phyloP scores from a whole-genome alignment of 306 rosid species.

The Corylus americana region DNA sequence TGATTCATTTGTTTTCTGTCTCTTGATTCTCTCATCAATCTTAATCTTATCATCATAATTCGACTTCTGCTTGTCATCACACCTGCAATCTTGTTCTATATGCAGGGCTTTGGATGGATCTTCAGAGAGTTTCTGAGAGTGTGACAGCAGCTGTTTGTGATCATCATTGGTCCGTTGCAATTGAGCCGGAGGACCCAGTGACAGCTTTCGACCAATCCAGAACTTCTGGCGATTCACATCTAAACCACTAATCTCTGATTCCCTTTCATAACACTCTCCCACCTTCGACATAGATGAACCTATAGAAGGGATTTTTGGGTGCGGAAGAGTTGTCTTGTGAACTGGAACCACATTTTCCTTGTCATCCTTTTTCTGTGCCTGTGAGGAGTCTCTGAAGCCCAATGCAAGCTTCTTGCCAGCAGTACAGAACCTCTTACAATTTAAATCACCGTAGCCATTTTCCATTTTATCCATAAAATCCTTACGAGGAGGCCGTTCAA shows the following conservation, averaged over 20 bases:
- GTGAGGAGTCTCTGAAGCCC: slow-evolving; percentile 22
- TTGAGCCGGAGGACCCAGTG: slow-evolving; percentile 9
- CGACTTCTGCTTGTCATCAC: slow-evolving; percentile 9
- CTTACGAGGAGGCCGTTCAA: slow-evolving; percentile 12
- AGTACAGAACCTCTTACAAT: slow-evolving; percentile 22
- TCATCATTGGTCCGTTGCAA: slow-evolving; percentile 2
- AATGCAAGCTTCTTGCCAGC: slow-evolving; percentile 31
- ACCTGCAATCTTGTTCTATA: slow-evolving; percentile 6
- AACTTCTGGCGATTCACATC: background rate
- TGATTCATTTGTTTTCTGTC: slow-evolving; percentile 15
- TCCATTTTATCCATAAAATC: slow-evolving; percentile 1
- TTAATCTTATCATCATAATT: background rate
- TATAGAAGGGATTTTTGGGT: background rate
- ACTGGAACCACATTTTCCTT: slow-evolving; percentile 31
- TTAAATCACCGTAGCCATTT: background rate
- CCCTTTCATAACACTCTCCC: slow-evolving; percentile 8
- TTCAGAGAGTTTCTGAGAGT: slow-evolving; percentile 13
- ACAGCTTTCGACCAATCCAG: slow-evolving; percentile 17
- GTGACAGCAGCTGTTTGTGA: slow-evolving; percentile 1
- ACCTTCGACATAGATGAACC: background rate
- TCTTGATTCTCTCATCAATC: background rate
- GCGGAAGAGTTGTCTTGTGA: background rate
- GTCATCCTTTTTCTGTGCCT: slow-evolving; percentile 17
- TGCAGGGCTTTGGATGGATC: slow-evolving; percentile 21
- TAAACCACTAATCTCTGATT: background rate